Evolutionary conservation across 345 rosid genomes (phyloP), one percentile per base, ranked within the genome.

Genomic region (Dipteronia sinensis): DNA sequence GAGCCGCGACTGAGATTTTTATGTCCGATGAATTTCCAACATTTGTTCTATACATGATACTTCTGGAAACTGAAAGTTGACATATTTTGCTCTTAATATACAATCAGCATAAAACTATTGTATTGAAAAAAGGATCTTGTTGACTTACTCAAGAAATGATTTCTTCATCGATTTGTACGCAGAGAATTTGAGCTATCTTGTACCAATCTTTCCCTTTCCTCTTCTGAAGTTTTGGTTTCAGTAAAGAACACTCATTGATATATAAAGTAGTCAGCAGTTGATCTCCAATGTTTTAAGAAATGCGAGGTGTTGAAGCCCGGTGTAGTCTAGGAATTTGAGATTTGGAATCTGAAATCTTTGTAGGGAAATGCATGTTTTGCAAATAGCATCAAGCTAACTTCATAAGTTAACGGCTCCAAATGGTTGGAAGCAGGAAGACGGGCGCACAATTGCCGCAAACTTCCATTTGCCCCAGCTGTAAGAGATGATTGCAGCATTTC

Each of bases 271-370:
- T 71, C 27, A 83, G 64, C 80, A 70, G 58, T 56, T 66, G 72
- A 86, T 81, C 81, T 78, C 84, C 56, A 86, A 6, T 4, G 59
- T 78, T 78, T 79, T 77, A 3, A 83, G 81, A 56, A 11, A 66
- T 38, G 42, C 7, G 42, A 38, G 42, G 4, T 38, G 42, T 38
- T 38, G 2, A 38, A 38, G 42, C 42, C 42, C 42, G 6, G 42
- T 38, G 42, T 38, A 38, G 42, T 38, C 42, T 38, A 38, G 42
- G 42, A 38, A 38, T 6, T 38, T 38, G 42, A 38, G 42, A 38
- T 38, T 38, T 38, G 42, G 42, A 42, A 42, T 40, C 44, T 6
- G 44, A 40, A 7, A 6, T 74, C 17, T 13, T 4, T 34, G 31
- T 80, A 22, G 19, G 1, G 22, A 15, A 67, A 72, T 29, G 86